Evolutionary conservation across 2,329 filamentous ascomycete genomes (phyloP), one percentile per base, ranked within the genome.

Genomic region (Thielaviopsis musarum): DNA sequence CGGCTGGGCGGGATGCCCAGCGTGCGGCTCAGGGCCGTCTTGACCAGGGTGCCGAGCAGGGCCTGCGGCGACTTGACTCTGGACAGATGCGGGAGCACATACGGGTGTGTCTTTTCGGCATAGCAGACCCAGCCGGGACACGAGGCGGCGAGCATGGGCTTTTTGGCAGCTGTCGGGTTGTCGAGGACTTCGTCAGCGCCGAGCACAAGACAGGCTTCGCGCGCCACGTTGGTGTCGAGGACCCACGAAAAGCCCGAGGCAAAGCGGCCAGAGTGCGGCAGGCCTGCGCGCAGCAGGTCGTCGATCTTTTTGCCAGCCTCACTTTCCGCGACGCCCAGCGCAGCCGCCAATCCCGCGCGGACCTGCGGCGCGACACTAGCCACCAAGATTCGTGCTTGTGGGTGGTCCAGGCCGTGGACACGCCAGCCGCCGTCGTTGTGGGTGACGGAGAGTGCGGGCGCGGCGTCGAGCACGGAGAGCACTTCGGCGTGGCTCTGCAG

Each of bases 51-150:
- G 13, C 93, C 93, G 64, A 88, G 86, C 57, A 98, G 73, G 26
- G 93, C 91, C 71, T 98, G 93, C 15, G 93, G 91, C 5, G 91
- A 96, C 70, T 97, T 98, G 63, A 97, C 78, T 56, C 82, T 82
- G 61, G 91, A 96, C 58, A 98, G 77, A 70, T 98, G 90, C 28
- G 90, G 89, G 56, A 98, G 78, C 59, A 97, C 83, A 67, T 96
- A 85, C 1, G 93, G 90, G 67, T 98, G 93, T 59, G 91, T 97
- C 74, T 98, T 97, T 70, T 98, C 93, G 26, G 91, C 91, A 68
- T 98, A 98, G 73, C 93, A 98, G 59, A 98, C 91, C 91, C 94
- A 98, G 7, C 93, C 93, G 0, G 93, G 93, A 70, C 93, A 98
- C 21, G 89, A 89, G 3, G 91, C 91, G 9, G 91, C 89, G 52